Base-by-base conservation (phyloP, 2,329 filamentous ascomycete species). In the Trichoderma pleuroti region DNA sequence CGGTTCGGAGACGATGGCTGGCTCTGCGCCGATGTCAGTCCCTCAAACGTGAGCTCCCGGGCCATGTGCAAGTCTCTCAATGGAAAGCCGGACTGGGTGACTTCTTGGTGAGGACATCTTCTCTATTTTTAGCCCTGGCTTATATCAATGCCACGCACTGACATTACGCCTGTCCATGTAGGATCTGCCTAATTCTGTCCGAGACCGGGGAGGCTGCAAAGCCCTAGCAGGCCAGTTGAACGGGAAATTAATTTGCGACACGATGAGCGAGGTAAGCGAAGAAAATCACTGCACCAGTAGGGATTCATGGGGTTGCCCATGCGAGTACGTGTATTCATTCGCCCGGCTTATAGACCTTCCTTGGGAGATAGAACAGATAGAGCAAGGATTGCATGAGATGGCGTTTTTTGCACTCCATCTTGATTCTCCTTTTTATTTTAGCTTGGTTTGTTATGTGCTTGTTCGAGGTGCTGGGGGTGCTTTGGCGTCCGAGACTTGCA, bases 1-100 rank as follows among this genome's bases (percentile, higher is more conserved):
- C 78, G 81, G 0, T 87, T 83, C 42, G 82, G 81, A 1, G 74
- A 82, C 0, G 86, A 87, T 46, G 85, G 82, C 8, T 88, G 86
- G 82, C 85, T 84, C 30, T 85, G 88, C 71, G 90, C 90, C 2
- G 90, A 93, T 78, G 91, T 93, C 0, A 85, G 87, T 3, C 80
- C 84, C 0, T 84, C 85, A 0, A 93, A 93, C 73, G 71, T 77
- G 2, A 84, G 86, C 52, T 93, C 91, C 75, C 85, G 87, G 62
- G 85, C 82, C 0, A 86, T 93, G 42, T 92, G 89, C 74, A 86
- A 80, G 76, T 88, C 88, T 70, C 76, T 93, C 56, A 86, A 88
- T 2, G 90, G 88, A 0, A 84, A 80, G 72, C 79, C 82, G 3
- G 78, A 80, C 16, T 92, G 89, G 88, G 80, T 82, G 16, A 80